phyloP scores from a whole-genome alignment of 495 filamentous ascomycete species.

The Penicillium lagena region DNA sequence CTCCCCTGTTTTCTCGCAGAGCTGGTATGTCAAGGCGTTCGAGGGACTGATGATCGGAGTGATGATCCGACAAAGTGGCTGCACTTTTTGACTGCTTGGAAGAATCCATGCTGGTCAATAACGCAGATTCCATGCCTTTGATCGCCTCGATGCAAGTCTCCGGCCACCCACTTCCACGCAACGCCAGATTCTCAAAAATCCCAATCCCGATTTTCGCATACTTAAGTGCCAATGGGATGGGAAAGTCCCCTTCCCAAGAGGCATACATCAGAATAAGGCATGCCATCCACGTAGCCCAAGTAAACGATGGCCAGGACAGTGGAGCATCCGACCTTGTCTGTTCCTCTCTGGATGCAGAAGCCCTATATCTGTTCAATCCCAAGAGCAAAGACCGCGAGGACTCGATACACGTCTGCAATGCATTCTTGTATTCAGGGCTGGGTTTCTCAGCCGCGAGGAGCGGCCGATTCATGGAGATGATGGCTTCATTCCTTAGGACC shows the following conservation, averaged over 20 bases:
- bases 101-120: conserved; percentile 8
- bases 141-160: conserved; percentile 39
- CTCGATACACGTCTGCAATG: conserved; percentile 37
- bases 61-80: neutral
- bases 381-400: conserved; percentile 35
- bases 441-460: conserved; percentile 29
- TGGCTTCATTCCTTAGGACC: conserved; percentile 35
- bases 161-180: conserved; percentile 33
- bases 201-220: conserved; percentile 27
- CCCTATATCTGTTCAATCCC: conserved; percentile 23
- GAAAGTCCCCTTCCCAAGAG: conserved; percentile 33
- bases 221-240: conserved; percentile 21
- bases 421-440: conserved; percentile 33
- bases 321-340: conserved; percentile 7
- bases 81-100: neutral
- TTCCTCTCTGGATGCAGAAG: conserved; percentile 1
- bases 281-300: conserved; percentile 45
- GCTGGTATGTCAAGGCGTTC: no score
- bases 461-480: conserved; percentile 40
- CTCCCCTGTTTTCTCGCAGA: no score
- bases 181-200: conserved; percentile 28
- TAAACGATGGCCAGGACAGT: conserved; percentile 41
- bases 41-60: no score
- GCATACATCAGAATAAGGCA: conserved; percentile 41
- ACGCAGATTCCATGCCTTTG: conserved; percentile 28